These are phyloP conservation scores for Puccinia novopanici DNA, from an alignment of 1,284 basidiomycete species.

Conservation along the genomic window DNA sequence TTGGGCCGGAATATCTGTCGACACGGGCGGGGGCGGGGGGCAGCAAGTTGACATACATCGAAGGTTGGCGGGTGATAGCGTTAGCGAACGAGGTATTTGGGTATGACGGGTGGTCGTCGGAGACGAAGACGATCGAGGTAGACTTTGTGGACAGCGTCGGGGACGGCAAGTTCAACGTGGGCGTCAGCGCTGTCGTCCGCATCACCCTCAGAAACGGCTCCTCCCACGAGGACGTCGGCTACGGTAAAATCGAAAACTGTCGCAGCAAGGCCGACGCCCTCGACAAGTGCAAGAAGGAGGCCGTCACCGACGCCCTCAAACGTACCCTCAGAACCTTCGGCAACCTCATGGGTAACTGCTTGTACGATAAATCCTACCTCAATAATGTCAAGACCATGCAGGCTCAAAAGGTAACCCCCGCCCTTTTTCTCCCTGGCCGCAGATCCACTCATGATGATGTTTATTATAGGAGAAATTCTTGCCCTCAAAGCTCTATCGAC, in stretches of 20 bases:
- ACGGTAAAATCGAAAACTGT: constrained; percentile 80
- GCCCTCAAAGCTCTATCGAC: constrained; percentile 40
- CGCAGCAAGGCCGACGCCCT: constrained; percentile 81
- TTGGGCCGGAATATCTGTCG: constrained; percentile 41
- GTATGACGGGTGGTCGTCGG: constrained; percentile 95
- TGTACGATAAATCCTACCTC: constrained; percentile 88
- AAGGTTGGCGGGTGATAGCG: constrained; percentile 96
- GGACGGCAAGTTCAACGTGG: constrained; percentile 68
- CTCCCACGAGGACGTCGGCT: constrained; percentile 90
- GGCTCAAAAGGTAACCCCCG: constrained; percentile 65
- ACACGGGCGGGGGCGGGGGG: constrained; percentile 59
- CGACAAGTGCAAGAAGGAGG: constrained; percentile 98
- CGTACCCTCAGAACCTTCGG: constrained; percentile 88
- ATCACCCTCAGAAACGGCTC: constrained; percentile 85
- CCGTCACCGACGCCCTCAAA: constrained; percentile 91
- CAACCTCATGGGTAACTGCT: constrained; percentile 88
- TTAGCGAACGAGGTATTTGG: constrained; percentile 98
- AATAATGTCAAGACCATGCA: constrained; percentile 83
- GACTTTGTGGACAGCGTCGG: constrained; percentile 62
- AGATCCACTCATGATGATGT: too few species aligned
- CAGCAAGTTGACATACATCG: constrained; percentile 86
- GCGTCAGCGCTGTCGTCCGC: constrained; percentile 79
- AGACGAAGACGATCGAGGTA: constrained; percentile 73
- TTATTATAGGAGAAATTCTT: constrained; percentile 46
- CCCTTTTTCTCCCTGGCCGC: neutral